Evolutionary conservation across 1,139 yeast species (phyloP), one percentile per base, ranked within the genome.

Genomic region (Spathaspora sp.): DNA sequence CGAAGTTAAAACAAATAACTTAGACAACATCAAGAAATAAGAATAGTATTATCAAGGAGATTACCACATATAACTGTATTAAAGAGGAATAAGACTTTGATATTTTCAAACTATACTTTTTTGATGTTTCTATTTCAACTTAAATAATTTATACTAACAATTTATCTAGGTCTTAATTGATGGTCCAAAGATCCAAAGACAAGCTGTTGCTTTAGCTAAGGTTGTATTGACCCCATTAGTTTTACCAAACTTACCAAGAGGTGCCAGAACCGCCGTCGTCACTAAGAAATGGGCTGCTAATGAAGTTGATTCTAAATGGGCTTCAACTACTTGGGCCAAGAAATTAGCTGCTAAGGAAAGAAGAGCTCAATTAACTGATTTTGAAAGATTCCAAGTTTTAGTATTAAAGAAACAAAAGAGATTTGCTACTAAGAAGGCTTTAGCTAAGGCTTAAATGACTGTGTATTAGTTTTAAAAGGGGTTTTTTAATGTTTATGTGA

Each of bases 311-410:
- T 80, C 84, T 70, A 88, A 91, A 78, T 93, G 98, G 98, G 84
- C 87, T 63, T 80, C 87, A 65, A 81, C 98, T 60, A 72, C 96
- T 51, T 90, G 97, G 97, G 97, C 98, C 70, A 89, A 93, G 88
- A 90, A 89, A 83, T 86, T 93, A 69, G 97, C 95, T 70, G 86
- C 88, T 76, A 89, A 87, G 77, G 84, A 87, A 77, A 89, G 85
- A 77, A 89, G 99, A 84, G 76, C 95, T 66, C 80, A 86, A 71
- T 86, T 95, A 74, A 72, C 93, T 64, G 99, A 93, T 80, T 93
- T 93, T 69, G 97, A 93, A 83, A 91, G 99, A 86, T 93, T 93
- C 97, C 97, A 93, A 84, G 99, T 91, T 65, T 74, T 88, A 75
- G 95, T 89, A 64, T 86, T 89, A 76, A 91, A 88, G 88, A 93